phyloP scores from a whole-genome alignment of 352 stramenopile species.

The Pythium apleroticum region DNA sequence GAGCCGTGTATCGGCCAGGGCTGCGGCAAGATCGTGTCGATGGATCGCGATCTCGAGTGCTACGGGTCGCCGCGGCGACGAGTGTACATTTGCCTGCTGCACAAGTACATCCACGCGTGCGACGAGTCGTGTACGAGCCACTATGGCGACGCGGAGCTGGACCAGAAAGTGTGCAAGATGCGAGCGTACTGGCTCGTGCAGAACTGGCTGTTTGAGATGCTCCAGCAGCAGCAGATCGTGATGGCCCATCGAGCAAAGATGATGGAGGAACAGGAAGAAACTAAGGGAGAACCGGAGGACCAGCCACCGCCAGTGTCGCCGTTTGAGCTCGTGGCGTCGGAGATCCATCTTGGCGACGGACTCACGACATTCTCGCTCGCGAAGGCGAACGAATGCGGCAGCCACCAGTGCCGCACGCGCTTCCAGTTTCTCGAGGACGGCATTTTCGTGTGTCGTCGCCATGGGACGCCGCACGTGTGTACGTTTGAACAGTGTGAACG shows the following conservation, averaged over 20 bases:
- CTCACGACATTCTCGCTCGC: slow-evolving; percentile 54
- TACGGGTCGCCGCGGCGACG: slow-evolving; percentile 62
- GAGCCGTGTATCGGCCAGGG: slow-evolving; percentile 52
- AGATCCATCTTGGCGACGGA: slow-evolving; percentile 65
- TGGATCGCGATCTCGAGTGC: slow-evolving; percentile 78
- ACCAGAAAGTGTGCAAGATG: slow-evolving; percentile 68
- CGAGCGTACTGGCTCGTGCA: slow-evolving; percentile 77
- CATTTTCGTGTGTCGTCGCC: slow-evolving; percentile 64
- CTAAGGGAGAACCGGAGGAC: slow-evolving; percentile 25
- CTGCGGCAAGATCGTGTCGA: slow-evolving; percentile 82
- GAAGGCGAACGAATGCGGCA: slow-evolving; percentile 42
- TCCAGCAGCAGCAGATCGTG: slow-evolving; percentile 34
- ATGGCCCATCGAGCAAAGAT: slow-evolving; percentile 11
- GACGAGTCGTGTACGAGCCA: slow-evolving; percentile 72
- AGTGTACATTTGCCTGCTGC: slow-evolving; percentile 74
- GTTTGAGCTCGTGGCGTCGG: slow-evolving; percentile 40
- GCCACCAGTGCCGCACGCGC: slow-evolving; percentile 30
- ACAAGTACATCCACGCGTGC: slow-evolving; percentile 84
- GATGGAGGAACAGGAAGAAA: slow-evolving; percentile 18
- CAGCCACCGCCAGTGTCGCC: slow-evolving; percentile 10
- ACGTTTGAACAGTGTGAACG: slow-evolving; percentile 74
- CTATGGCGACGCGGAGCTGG: slow-evolving; percentile 52
- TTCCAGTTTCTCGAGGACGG: slow-evolving; percentile 79
- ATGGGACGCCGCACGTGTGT: slow-evolving; percentile 72
- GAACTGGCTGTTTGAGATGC: slow-evolving; percentile 76